Evolutionary conservation across 2,329 filamentous ascomycete genomes (phyloP).

Genomic region (Fusarium mundagurra): DNA sequence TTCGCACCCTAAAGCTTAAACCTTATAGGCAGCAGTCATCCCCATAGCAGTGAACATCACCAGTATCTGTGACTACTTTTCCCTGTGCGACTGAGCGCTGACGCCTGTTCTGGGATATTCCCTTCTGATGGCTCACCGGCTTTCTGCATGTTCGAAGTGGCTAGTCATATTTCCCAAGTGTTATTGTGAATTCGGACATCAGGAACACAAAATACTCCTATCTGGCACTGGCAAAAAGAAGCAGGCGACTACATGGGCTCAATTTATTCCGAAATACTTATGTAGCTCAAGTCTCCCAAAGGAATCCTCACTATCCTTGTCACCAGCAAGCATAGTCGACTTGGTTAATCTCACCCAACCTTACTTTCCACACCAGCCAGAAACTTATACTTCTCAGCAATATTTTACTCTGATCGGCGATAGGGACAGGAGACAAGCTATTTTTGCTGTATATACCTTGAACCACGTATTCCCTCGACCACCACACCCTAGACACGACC

Average conservation of each 20-base stretch:
- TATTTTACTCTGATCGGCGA: neutral
- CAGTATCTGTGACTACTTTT: rapidly evolving
- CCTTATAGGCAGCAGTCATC: too few relatives aligned
- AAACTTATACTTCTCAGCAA: neutral
- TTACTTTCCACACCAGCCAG: neutral
- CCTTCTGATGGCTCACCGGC: neutral
- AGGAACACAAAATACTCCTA: neutral
- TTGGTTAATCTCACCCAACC: neutral
- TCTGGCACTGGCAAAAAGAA: neutral
- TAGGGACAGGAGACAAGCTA: neutral
- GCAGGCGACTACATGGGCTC: rapidly evolving
- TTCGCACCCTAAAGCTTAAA: too few relatives aligned
- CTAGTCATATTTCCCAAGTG: neutral
- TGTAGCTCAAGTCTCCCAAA: neutral
- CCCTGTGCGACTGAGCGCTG: neutral
- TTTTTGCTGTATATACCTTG: neutral
- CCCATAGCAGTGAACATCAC: too few relatives aligned
- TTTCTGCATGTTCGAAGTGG: neutral
- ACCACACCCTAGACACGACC: neutral
- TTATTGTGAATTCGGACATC: neutral
- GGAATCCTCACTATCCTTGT: neutral
- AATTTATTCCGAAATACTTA: neutral
- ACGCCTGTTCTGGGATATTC: rapidly evolving
- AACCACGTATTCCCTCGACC: neutral
- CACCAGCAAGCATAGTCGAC: neutral